Evolutionary conservation across 768 basidiomycete genomes (phyloP), one percentile per base, ranked within the genome.

Genomic region (Lyophyllum semitale): DNA sequence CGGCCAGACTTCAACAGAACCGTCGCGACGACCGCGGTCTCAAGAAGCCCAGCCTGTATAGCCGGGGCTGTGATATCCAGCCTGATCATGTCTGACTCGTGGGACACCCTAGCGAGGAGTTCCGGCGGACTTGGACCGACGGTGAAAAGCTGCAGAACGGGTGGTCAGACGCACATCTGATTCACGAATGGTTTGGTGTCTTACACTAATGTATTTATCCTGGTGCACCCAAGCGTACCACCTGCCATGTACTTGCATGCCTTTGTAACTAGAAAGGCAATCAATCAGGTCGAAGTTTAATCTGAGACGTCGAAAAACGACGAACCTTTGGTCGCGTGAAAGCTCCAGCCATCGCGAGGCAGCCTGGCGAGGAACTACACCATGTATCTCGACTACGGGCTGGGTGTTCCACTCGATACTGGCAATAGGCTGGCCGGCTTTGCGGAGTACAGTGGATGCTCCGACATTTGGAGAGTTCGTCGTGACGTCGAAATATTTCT

Each of bases 21-120:
- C 1, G 78, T 74, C 0, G 79, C 74, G 17, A 83, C 70, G 38
- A 84, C 63, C 41, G 70, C 72, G 1, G 70, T 63, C 27, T 83
- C 75, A 1, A 82, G 65, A 18, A 84, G 68, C n/a, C 77, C 75
- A 4, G 69, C 66, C 49, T 77, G 72, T 29, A 84, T 64, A 5
- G 80, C 79, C 27, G 77, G 72, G 1, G 75, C 69, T 0, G 78
- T 79, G 48, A 84, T 54, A 48, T 83, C 80, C 5, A 83, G 70
- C 2, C 68, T 67, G 50, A 79, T 67, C 1, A 68, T 65, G 46
- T 73, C 68, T 11, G 47, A 40, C 1, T 57, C 58, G 30, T 60
- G 55, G 0, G 72, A 74, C 18, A 83, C 63, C 25, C 76, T 72
- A 4, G 74, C 78, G 20, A 81, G 49, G 53, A 73, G 66, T 22